Conservation (phyloP, 2,329 filamentous ascomycete species). For the Colletotrichum sidae region DNA sequence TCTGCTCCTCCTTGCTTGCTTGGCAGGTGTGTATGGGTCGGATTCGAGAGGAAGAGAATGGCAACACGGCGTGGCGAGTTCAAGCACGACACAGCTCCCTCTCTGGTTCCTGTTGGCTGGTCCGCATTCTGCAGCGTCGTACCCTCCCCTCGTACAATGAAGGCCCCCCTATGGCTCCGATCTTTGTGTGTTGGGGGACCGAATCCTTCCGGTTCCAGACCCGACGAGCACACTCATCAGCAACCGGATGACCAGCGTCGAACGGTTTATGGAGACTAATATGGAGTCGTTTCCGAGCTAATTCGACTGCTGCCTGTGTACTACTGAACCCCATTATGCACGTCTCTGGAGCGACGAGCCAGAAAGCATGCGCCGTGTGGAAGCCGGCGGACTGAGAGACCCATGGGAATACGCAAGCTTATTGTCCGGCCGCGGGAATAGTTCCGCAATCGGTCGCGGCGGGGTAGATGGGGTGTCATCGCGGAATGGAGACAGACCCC, state of each 20-base stretch:
- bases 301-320: slow-evolving; percentile 1
- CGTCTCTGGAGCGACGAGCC: slow-evolving; percentile 1
- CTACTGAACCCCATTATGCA: not conserved
- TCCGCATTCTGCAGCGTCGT: not conserved
- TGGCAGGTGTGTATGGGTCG: not conserved
- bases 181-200: not conserved
- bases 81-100: not conserved
- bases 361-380: not conserved
- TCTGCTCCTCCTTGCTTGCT: not conserved
- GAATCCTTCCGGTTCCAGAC: slow-evolving; percentile 12
- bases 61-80: not conserved
- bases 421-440: slow-evolving; percentile 17
- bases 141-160: not conserved
- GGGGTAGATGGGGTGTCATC: not conserved
- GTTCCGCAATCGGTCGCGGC: slow-evolving; percentile 21
- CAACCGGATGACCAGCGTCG: slow-evolving; percentile 11
- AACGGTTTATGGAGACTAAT: slow-evolving; percentile 18
- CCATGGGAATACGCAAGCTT: slow-evolving; percentile 5
- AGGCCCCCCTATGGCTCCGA: slow-evolving; percentile 1
- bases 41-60: not conserved
- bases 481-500: not conserved
- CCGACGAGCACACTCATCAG: not conserved
- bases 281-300: slow-evolving; percentile 3
- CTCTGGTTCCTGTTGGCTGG: not conserved
- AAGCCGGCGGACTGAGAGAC: slow-evolving; percentile 1